Conservation (phyloP, 2,329 filamentous ascomycete genomes). For the Aspergillus flavus region DNA sequence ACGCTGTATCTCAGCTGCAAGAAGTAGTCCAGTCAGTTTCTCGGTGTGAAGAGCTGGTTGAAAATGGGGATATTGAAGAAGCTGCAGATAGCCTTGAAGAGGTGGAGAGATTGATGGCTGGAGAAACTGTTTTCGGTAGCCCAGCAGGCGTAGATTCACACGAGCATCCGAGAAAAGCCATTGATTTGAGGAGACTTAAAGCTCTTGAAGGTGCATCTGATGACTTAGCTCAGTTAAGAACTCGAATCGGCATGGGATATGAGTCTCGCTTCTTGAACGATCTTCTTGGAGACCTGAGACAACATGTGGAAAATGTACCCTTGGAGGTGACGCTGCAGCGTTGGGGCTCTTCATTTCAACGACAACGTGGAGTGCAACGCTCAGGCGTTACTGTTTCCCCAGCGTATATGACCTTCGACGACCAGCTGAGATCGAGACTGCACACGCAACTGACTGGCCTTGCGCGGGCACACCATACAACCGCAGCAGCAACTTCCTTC, state of each 20-base stretch:
- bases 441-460: slow-evolving; percentile 74
- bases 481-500: slow-evolving; percentile 79
- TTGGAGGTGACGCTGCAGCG: slow-evolving; percentile 74
- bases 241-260: slow-evolving; percentile 83
- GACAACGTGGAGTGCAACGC: slow-evolving; percentile 68
- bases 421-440: slow-evolving; percentile 70
- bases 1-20: slow-evolving; percentile 80
- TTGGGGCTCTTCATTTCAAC: slow-evolving; percentile 77
- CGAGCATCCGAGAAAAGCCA: slow-evolving; percentile 43
- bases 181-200: slow-evolving; percentile 75
- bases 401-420: slow-evolving; percentile 74
- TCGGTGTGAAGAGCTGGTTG: slow-evolving; percentile 77
- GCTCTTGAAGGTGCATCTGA: slow-evolving; percentile 78
- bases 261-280: slow-evolving; percentile 78
- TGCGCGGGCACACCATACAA: slow-evolving; percentile 78
- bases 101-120: slow-evolving; percentile 78
- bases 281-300: slow-evolving; percentile 75
- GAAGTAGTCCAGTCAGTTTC: slow-evolving; percentile 75
- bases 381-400: slow-evolving; percentile 72
- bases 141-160: slow-evolving; percentile 29
- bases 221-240: slow-evolving; percentile 74
- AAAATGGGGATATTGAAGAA: slow-evolving; percentile 78
- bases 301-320: slow-evolving; percentile 76
- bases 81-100: slow-evolving; percentile 77
- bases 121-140: slow-evolving; percentile 56